Percentiles rank a stretch among this genome's conserved stretches.
These are phyloP conservation scores for Myxozyma vanderwaltii DNA, from an alignment of 805 yeast genomes.

Conservation along the genomic window DNA sequence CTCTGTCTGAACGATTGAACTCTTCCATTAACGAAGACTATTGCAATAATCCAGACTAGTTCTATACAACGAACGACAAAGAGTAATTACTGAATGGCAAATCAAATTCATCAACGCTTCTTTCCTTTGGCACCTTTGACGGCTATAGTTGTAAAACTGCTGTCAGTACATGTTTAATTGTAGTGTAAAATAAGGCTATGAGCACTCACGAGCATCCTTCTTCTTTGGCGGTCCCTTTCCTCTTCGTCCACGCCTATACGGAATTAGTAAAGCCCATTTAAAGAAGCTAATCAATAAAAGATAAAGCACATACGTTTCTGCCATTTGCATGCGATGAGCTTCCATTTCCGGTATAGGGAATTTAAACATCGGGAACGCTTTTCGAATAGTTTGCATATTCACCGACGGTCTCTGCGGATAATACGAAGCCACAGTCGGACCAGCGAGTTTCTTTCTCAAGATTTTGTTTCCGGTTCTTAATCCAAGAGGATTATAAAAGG, in stretches of 20 bases:
- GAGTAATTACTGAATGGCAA: too few relatives aligned
- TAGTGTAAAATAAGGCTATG: too few relatives aligned
- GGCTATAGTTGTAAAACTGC: too few relatives aligned
- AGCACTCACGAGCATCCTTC: slow-evolving; percentile 28
- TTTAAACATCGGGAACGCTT: slow-evolving; percentile 52
- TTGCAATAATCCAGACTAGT: too few relatives aligned
- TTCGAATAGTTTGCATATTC: slow-evolving; percentile 52
- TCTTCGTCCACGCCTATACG: slow-evolving; percentile 31
- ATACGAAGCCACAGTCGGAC: slow-evolving; percentile 68
- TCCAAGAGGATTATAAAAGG: slow-evolving; percentile 66
- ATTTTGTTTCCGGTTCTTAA: slow-evolving; percentile 74
- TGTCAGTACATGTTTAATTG: too few relatives aligned
- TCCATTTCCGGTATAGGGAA: slow-evolving; percentile 66
- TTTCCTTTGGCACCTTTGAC: too few relatives aligned
- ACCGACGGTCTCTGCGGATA: slow-evolving; percentile 76
- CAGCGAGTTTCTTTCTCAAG: slow-evolving; percentile 66
- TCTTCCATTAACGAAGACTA: too few relatives aligned
- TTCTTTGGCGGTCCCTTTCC: slow-evolving; percentile 38
- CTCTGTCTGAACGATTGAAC: too few relatives aligned
- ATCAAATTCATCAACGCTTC: too few relatives aligned
- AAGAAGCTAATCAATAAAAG: background rate
- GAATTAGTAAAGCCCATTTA: background rate
- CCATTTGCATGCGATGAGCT: slow-evolving; percentile 66
- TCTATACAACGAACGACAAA: too few relatives aligned
- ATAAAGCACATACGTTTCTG: slow-evolving; percentile 40